Percentiles rank a stretch among this genome's conserved stretches.
Evolutionary conservation across 352 stramenopile species (phyloP).

Genomic region (Pythium biforme): DNA sequence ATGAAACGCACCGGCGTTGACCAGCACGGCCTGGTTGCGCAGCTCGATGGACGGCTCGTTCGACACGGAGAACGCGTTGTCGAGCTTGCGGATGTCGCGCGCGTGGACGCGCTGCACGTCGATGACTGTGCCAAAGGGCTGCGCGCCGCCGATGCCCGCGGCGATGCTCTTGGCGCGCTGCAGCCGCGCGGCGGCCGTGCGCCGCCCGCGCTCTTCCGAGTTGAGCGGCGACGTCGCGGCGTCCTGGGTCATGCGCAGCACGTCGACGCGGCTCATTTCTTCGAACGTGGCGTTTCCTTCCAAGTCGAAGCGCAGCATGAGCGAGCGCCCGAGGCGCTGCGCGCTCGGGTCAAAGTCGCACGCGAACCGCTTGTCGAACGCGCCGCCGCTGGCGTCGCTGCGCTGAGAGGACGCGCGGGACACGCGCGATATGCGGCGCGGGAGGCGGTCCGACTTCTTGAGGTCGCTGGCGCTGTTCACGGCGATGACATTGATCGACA

Average conservation of each 20-base stretch:
- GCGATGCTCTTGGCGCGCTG: constrained; percentile 17
- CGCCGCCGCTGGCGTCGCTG: neutral
- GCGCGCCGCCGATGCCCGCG: constrained; percentile 3
- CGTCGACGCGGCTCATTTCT: constrained; percentile 59
- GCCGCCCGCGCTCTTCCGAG: constrained; percentile 3
- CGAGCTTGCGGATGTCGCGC: constrained; percentile 72
- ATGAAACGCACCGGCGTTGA: constrained; percentile 49
- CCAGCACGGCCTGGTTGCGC: constrained; percentile 74
- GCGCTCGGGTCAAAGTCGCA: constrained; percentile 11
- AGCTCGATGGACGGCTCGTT: constrained; percentile 77
- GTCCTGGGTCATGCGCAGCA: constrained; percentile 63
- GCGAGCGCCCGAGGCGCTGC: constrained; percentile 17
- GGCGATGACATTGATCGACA: constrained; percentile 16
- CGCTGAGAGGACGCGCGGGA: neutral
- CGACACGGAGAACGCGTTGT: constrained; percentile 69
- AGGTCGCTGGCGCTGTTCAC: constrained; percentile 1
- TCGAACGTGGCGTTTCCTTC: constrained; percentile 54
- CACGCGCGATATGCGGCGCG: neutral
- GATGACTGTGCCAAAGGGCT: constrained; percentile 21
- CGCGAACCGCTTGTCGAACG: constrained; percentile 11
- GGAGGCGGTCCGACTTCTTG: neutral
- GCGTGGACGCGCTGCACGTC: constrained; percentile 60
- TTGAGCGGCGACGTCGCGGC: constrained; percentile 26
- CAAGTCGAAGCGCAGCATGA: constrained; percentile 43
- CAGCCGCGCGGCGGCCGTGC: constrained; percentile 9